A percentile compares a stretch with the other conserved stretches of the same genome.
These are phyloP conservation scores for Ilyonectria destructans DNA, from an alignment of 2,329 filamentous ascomycete species.

Conservation along the genomic window DNA sequence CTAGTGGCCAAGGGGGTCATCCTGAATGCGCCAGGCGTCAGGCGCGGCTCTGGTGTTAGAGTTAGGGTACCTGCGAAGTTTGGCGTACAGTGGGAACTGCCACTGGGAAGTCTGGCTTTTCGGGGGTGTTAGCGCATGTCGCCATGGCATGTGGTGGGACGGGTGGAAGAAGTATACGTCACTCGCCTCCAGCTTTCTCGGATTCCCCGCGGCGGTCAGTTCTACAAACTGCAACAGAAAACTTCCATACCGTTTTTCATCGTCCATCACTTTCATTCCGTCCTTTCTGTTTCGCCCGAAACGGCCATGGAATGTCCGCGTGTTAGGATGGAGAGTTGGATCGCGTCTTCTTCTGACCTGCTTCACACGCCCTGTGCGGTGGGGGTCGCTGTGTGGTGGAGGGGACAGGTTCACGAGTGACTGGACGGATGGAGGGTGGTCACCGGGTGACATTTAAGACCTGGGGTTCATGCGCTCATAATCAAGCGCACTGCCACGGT, in stretches of 20 bases:
- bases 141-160: constrained; percentile 12
- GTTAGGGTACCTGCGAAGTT: neutral
- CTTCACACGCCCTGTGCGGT: neutral
- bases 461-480: constrained; percentile 23
- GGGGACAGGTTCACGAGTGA: constrained; percentile 6
- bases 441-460: constrained; percentile 20
- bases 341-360: neutral
- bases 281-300: neutral
- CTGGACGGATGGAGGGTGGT: neutral
- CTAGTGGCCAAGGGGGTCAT: constrained; percentile 18
- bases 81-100: constrained; percentile 13
- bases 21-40: constrained; percentile 28
- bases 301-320: neutral
- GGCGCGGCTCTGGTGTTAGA: constrained; percentile 23
- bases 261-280: neutral
- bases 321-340: neutral
- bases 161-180: neutral
- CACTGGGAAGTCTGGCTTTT: constrained; percentile 11
- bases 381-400: neutral
- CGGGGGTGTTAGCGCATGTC: constrained; percentile 18
- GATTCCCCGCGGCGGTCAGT: neutral
- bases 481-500: neutral
- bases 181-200: neutral
- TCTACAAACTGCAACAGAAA: neutral
- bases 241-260: neutral